Evolutionary conservation across 805 yeast species (phyloP), one percentile per base, ranked within the genome.

Genomic region (Sugiyamaella lignohabitans): DNA sequence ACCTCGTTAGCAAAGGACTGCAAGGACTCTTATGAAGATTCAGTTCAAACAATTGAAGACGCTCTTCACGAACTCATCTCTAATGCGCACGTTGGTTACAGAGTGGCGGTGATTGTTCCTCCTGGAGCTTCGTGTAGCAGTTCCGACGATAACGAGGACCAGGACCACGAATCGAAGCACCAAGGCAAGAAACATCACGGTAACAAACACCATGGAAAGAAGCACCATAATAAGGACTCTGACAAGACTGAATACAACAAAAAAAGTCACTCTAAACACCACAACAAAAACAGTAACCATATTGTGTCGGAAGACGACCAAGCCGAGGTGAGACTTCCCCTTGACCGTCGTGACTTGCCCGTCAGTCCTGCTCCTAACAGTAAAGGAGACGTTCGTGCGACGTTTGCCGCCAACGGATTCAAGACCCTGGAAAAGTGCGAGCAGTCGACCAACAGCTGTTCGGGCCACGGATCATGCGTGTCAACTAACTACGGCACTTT

Each of bases 401-500:
- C 38, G n/a, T 11, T 10, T 4, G 3, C 22, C 8, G 20, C 40
- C 36, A 24, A 27, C 10, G 43, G 20, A 40, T 8, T 18, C 45
- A 21, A 17, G 35, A 41, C 16, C 19, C 16, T 32, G 45, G 64
- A 61, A 19, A 57, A 55, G 46, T 68, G 72, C 51, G 57, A 53
- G 23, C 45, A 52, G 39, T 36, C 43, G 32, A 68, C 72, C 23
- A 52, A 59, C 53, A 45, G 40, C 53, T 68, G 72, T 57, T 55
- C 67, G 11, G 65, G 66, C 44, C 69, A 58, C 45, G 72, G 72
- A n/a, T 10, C 52, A 36, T 68, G 72, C 54, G 59, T 56, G 27
- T 53, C 54, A 48, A 38, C 52, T 24, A 21, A 19, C 14, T 38
- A 8, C 27, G 14, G 14, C 14, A 44, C 41, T 42, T 68, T 47